Conservation (phyloP, 2,329 filamentous ascomycete genomes). For the Canariomyces notabilis region DNA sequence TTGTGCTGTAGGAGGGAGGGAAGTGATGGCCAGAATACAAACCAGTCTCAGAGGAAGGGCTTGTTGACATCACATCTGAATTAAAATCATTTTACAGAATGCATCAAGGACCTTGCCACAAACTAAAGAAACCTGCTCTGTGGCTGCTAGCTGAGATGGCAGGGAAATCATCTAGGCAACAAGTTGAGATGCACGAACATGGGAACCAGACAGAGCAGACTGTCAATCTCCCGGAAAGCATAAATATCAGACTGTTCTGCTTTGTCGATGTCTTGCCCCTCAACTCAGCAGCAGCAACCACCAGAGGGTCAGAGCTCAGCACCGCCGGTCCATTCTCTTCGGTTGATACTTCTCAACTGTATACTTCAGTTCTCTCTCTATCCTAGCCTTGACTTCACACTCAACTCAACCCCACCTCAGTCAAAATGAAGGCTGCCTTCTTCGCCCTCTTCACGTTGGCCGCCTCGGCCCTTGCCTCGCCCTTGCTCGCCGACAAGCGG, state of each 20-base stretch:
- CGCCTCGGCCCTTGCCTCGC: conserved; percentile 22
- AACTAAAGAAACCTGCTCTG: no score
- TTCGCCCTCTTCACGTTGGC: conserved; percentile 23
- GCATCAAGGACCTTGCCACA: conserved; percentile 10
- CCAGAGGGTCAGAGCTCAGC: not conserved
- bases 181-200: no score
- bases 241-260: conserved; percentile 3
- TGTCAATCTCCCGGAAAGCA: not conserved
- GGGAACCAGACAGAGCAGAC: not conserved
- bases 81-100: not conserved
- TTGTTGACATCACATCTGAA: conserved; percentile 5
- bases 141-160: no score
- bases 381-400: not conserved
- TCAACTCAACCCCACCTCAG: not conserved
- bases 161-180: no score
- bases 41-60: not conserved
- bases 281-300: conserved; percentile 5
- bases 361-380: not conserved
- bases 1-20: not conserved
- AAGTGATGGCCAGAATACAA: no score
- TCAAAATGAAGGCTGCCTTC: conserved; percentile 27
- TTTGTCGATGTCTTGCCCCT: not conserved
- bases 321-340: no score
- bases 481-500: conserved; percentile 20
- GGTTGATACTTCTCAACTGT: no score